Percentiles rank a stretch among this genome's conserved stretches.
Conservation (phyloP, 2,329 filamentous ascomycete genomes). For the Eurotiales sp. region DNA sequence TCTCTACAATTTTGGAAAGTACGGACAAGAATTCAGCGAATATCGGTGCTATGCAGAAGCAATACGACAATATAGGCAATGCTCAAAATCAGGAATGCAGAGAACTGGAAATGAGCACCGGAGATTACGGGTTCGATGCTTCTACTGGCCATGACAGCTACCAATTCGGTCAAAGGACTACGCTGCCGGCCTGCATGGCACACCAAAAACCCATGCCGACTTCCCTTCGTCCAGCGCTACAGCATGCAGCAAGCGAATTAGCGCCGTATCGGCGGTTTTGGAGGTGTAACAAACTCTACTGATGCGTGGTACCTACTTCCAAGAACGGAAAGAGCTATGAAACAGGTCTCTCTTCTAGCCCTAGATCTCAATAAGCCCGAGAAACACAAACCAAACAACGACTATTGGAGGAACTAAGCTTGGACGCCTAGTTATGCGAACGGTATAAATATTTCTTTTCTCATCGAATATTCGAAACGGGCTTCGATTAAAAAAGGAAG, state of each 20-base stretch:
- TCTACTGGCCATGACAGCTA: neutral
- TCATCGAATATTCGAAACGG: neutral
- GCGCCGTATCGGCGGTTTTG: slow-evolving; percentile 18
- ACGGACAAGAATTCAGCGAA: neutral
- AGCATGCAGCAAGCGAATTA: neutral
- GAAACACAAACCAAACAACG: neutral
- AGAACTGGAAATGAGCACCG: neutral
- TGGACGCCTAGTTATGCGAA: neutral
- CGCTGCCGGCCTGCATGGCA: neutral
- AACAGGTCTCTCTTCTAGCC: neutral
- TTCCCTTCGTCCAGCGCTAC: neutral
- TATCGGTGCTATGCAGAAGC: neutral
- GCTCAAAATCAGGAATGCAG: neutral
- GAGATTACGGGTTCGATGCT: neutral
- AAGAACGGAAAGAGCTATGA: neutral
- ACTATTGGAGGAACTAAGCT: neutral
- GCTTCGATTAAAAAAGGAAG: neutral
- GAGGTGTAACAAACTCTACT: slow-evolving; percentile 27
- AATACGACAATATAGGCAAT: neutral
- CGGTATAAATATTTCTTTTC: neutral
- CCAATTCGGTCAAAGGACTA: neutral
- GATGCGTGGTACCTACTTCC: neutral
- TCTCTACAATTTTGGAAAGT: neutral
- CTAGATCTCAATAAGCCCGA: neutral
- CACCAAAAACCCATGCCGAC: neutral